Evolutionary conservation across 2,329 filamentous ascomycete genomes (phyloP).

Genomic region (Penicillium occitanis): DNA sequence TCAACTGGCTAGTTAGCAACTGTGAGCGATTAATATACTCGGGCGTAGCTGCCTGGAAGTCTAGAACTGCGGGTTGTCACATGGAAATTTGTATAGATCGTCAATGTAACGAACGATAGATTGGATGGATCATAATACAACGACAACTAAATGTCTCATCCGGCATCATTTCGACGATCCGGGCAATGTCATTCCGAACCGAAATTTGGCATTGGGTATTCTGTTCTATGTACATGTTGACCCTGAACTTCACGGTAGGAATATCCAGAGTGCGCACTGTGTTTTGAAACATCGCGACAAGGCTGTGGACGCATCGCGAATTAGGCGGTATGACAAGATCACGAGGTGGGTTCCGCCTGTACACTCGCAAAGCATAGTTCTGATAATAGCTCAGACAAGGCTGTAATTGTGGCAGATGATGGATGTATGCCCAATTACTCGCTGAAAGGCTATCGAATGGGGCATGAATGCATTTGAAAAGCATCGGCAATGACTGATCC

Average conservation of each 20-base stretch:
- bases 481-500: neutral
- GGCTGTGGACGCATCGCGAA: neutral
- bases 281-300: neutral
- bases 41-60: neutral
- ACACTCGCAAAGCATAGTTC: neutral
- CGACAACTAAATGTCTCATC: neutral
- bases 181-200: neutral
- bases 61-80: neutral
- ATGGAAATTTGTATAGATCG: neutral
- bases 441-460: neutral
- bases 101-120: neutral
- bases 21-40: neutral
- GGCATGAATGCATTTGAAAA: neutral
- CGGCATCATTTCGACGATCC: neutral
- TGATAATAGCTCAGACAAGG: neutral
- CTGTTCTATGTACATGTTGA: conserved; percentile 2
- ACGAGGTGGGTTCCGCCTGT: neutral
- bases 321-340: neutral
- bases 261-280: neutral
- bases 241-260: no score
- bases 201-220: neutral
- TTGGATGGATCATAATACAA: neutral
- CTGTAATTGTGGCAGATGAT: neutral
- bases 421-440: neutral
- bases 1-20: neutral